Base-by-base conservation (phyloP, 1,139 yeast species). In the Geotrichum carabidarum region DNA sequence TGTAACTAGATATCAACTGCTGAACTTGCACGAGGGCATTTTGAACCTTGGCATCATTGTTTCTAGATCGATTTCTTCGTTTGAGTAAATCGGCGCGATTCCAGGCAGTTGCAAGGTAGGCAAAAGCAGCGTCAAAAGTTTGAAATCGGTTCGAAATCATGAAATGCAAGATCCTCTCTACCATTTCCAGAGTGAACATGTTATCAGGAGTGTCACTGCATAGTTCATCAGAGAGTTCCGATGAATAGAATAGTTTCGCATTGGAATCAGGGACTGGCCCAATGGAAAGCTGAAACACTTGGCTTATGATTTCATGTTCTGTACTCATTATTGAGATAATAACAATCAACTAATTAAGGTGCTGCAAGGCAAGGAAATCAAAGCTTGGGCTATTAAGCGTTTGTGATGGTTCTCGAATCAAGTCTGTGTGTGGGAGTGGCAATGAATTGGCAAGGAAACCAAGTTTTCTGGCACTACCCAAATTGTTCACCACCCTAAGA, bases 281-380 rank as follows among this genome's bases (percentile, higher is more conserved):
- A 32, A 65, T 54, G 2, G 62, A 55, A 35, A 64, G 60, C 40
- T 54, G 54, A 15, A 65, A 55, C 11, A 57, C 55, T 15, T 63
- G 60, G 30, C 58, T 44, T 38, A 65, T 59, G n/a, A 60, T 50
- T n/a, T 50, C 53, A 31, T 44, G 48, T 31, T 42, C 53, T 9
- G 38, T 32, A 11, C 40, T 36, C 51, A 48, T 48, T 17, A 9
- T 35, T 18, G 14, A 32, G 34, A 15, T 36, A n/a, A 22, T 22
- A 22, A 22, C 27, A 22, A 22, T 22, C 27, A 22, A 22, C 27
- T 22, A 22, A 22, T 22, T 22, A 5, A 22, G 27, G 27, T 5
- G 5, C 27, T 3, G 27, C 27, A 22, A 22, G 27, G 27, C 27
- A 22, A 22, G 5, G 27, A 22, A 5, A 22, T 22, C 27, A 22